Evolutionary conservation across 1,284 basidiomycete genomes (phyloP).

Genomic region (Ustilago vetiveriae): DNA sequence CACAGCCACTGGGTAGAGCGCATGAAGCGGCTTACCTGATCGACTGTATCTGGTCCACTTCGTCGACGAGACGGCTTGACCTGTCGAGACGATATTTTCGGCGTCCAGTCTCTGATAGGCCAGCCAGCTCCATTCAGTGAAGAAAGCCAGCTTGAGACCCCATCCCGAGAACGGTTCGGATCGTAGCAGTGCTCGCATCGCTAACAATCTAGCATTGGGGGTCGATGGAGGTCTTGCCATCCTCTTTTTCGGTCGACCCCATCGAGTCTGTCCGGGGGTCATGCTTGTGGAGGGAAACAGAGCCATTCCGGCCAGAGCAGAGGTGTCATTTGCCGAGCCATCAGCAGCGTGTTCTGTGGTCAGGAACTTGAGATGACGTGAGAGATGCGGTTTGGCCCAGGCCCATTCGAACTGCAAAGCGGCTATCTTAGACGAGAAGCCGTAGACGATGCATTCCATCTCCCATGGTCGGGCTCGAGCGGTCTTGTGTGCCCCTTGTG

Average conservation of each 20-base stretch:
- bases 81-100: neutral
- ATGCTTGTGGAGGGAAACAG: constrained; percentile 47
- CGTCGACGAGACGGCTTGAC: neutral
- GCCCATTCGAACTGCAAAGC: constrained; percentile 91
- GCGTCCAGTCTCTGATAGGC: constrained; percentile 29
- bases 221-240: constrained; percentile 28
- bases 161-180: constrained; percentile 64
- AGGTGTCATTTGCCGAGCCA: constrained; percentile 2
- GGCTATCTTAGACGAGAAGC: constrained; percentile 84
- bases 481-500: constrained; percentile 81
- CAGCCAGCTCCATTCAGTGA: constrained; percentile 59
- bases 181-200: constrained; percentile 58
- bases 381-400: constrained; percentile 78
- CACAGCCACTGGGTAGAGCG: constrained; percentile 32
- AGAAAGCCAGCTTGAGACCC: constrained; percentile 60
- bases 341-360: constrained; percentile 15
- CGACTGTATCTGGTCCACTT: constrained; percentile 16
- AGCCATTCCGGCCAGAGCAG: constrained; percentile 19
- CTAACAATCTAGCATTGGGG: constrained; percentile 62
- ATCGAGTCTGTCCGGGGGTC: constrained; percentile 30
- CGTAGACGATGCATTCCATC: constrained; percentile 87
- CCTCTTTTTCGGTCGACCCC: constrained; percentile 23
- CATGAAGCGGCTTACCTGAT: constrained; percentile 34
- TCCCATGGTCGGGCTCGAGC: constrained; percentile 80
- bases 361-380: constrained; percentile 68